Percentiles rank a stretch among this genome's conserved stretches.
phyloP scores from a whole-genome alignment of 768 basidiomycete species.

The Kwoniella dejecticola region DNA sequence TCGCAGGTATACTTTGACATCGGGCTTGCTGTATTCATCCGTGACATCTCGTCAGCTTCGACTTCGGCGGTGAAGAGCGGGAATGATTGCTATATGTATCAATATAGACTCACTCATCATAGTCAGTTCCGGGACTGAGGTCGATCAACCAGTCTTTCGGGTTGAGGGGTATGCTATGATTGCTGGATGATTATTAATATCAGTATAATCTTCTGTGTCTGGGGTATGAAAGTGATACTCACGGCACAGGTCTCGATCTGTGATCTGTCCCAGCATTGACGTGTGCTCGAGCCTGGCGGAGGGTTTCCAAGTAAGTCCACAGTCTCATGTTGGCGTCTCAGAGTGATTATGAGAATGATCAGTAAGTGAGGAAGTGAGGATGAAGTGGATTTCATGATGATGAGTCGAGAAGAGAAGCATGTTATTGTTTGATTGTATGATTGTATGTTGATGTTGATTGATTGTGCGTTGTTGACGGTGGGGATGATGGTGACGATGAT shows the following conservation, averaged over 20 bases:
- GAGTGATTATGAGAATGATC: too few relatives aligned
- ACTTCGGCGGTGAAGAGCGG: too few relatives aligned
- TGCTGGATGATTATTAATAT: background rate
- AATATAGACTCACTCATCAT: slow-evolving; percentile 21
- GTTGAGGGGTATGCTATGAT: slow-evolving; percentile 15
- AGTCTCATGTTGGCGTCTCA: slow-evolving; percentile 1
- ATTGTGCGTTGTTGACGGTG: background rate
- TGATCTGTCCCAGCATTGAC: slow-evolving; percentile 8
- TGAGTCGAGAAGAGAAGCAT: background rate
- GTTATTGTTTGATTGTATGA: background rate
- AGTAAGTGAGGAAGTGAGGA: background rate
- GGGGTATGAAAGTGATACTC: background rate
- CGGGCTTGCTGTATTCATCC: slow-evolving; percentile 4
- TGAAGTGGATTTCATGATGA: background rate
- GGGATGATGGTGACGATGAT: background rate
- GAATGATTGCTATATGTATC: too few relatives aligned
- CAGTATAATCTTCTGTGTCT: background rate
- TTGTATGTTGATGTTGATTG: background rate
- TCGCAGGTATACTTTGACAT: slow-evolving; percentile 14
- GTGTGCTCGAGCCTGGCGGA: slow-evolving; percentile 12
- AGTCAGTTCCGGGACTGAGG: slow-evolving; percentile 4
- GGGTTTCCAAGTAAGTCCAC: slow-evolving; percentile 10
- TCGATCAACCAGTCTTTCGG: slow-evolving; percentile 19
- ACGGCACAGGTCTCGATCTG: slow-evolving; percentile 2
- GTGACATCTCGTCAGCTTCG: too few relatives aligned